Base-by-base conservation (phyloP, 1,139 yeast species). In the Lizanozyma gosingica region DNA sequence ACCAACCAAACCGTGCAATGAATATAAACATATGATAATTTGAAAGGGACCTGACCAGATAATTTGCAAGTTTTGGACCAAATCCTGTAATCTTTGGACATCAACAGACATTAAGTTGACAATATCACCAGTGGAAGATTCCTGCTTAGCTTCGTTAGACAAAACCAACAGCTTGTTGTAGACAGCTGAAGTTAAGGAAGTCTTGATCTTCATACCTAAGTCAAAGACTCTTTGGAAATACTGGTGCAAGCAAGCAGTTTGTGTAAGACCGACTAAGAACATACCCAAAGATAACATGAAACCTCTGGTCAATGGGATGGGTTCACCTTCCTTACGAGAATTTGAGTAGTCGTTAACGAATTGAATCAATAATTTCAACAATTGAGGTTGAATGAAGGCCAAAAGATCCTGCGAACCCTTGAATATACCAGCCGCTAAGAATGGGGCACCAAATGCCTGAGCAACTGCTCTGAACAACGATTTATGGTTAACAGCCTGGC, bases 11-110 rank as follows among this genome's bases (percentile, higher is more conserved):
- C 77, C 74, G 59, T 92, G 78, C 42, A 92, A 68, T 3, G 94
- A 83, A 42, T 72, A 62, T 50, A 92, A 71, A 70, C 97, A 92
- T 44, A 92, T 65, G 36, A 75, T 51, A 51, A 92, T 81, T 65
- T 92, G 98, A 65, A 90, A 86, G 2, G 98, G 98, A 37, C 97
- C 97, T 1, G 97, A 88, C 96, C 97, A 90, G 40, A 87, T 71
- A 45, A 90, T 75, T 56, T 88, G 90, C 47, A 92, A 80, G 61
- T 84, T 83, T 57, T 88, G 95, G 35, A 86, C 79, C 45, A 90
- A 70, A 55, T 90, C 97, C 62, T 88, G 97, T 43, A 92, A 67
- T 62, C 97, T 76, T 65, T 90, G 97, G 4, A 94, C 85, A 63
- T 92, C 98, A 39, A 92, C 97, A 40, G 97, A 83, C 97, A 90